Conservation (phyloP, 2,329 filamentous ascomycete genomes). For the Aspergillus sp. region DNA sequence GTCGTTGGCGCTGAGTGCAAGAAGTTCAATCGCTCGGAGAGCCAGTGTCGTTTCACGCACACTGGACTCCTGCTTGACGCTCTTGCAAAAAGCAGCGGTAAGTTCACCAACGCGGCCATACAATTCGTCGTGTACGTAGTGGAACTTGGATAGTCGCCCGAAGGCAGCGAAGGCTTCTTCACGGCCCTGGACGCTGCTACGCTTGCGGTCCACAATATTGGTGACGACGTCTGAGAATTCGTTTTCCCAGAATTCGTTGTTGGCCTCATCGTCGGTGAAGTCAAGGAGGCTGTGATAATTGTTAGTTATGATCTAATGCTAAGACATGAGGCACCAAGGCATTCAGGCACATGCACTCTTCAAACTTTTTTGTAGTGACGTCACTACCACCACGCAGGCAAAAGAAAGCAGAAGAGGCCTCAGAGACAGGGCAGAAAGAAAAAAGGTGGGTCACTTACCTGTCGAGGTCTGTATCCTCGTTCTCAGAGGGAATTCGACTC, state of each 20-base stretch:
- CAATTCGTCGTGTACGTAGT: slow-evolving; percentile 60
- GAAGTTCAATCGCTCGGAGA: slow-evolving; percentile 64
- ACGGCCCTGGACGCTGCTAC: slow-evolving; percentile 64
- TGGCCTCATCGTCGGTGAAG: slow-evolving; percentile 50
- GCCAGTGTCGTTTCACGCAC: slow-evolving; percentile 64
- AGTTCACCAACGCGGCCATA: slow-evolving; percentile 55
- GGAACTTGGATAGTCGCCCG: slow-evolving; percentile 59
- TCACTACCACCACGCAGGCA: slow-evolving; percentile 14
- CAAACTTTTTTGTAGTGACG: slow-evolving; percentile 17
- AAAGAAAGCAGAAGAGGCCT: slow-evolving; percentile 6
- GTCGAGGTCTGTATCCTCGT: slow-evolving; percentile 52
- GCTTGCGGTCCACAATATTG: slow-evolving; percentile 69
- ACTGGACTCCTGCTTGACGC: slow-evolving; percentile 61
- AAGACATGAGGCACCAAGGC: no score
- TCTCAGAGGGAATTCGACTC: slow-evolving; percentile 52
- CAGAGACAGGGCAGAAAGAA: slow-evolving; percentile 26
- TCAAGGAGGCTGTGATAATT: slow-evolving; percentile 58
- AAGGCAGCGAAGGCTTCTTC: slow-evolving; percentile 59
- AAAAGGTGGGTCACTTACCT: slow-evolving; percentile 31
- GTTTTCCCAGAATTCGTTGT: slow-evolving; percentile 53
- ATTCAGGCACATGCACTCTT: no score
- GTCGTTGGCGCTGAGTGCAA: slow-evolving; percentile 60
- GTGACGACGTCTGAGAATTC: slow-evolving; percentile 61
- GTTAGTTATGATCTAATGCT: background rate
- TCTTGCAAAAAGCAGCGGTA: slow-evolving; percentile 59